These are phyloP conservation scores for Metschnikowia sp. DNA, from an alignment of 805 yeast species.

Conservation along the genomic window DNA sequence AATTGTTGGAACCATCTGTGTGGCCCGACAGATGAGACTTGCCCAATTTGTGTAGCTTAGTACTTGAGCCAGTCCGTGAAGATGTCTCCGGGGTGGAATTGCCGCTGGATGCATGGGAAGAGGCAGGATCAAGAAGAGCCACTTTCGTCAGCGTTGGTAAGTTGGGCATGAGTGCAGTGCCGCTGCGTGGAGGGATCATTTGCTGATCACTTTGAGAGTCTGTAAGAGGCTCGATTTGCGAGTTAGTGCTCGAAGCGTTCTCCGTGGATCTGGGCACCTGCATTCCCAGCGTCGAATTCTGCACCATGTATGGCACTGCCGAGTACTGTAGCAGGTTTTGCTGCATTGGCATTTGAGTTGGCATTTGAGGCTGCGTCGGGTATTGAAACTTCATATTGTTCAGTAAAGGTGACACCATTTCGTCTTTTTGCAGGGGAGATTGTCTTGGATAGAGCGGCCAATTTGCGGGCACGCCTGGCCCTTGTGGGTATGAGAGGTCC, in stretches of 20 bases:
- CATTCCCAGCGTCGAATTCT: background rate
- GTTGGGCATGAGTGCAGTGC: background rate
- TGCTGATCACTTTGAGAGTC: background rate
- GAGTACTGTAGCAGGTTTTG: constrained; percentile 2
- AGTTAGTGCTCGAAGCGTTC: no score
- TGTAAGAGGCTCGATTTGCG: no score
- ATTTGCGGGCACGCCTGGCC: background rate
- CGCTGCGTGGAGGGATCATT: background rate
- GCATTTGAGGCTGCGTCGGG: background rate
- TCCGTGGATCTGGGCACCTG: background rate
- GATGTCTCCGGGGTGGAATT: no score
- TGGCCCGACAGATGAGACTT: constrained; percentile 15
- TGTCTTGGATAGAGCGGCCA: constrained; percentile 1
- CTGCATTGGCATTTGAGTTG: background rate
- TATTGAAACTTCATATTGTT: constrained; percentile 1
- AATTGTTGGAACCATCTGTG: constrained; percentile 22
- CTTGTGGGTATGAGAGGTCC: constrained; percentile 7
- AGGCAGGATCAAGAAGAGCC: background rate
- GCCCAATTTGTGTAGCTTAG: constrained; percentile 24
- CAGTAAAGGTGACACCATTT: constrained; percentile 7
- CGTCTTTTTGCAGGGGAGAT: constrained; percentile 3
- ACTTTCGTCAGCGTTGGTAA: background rate
- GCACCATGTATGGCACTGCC: constrained; percentile 1
- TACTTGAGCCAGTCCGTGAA: no score
- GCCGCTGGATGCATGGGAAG: background rate